Percentiles rank a stretch among this genome's conserved stretches.
Evolutionary conservation across 306 rosid species (phyloP).

Genomic region (Aeschynomene evenia): DNA sequence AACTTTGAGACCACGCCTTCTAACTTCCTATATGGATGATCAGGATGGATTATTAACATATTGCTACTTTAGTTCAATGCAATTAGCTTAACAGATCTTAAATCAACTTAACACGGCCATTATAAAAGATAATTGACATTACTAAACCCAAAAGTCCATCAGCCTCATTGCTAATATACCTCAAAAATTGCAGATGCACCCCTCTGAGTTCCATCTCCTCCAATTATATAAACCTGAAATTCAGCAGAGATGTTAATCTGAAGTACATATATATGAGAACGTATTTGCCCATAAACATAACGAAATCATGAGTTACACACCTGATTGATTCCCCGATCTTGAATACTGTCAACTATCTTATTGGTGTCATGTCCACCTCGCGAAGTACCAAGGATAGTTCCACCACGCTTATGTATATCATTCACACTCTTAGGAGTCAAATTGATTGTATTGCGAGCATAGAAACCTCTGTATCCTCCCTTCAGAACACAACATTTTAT

Average conservation of each 20-base stretch:
- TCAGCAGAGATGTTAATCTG: slow-evolving; percentile 18
- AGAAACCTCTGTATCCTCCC: slow-evolving; percentile 97
- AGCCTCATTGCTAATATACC: slow-evolving; percentile 46
- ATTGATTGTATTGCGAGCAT: slow-evolving; percentile 64
- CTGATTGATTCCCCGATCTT: slow-evolving; percentile 94
- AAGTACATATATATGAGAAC: neutral
- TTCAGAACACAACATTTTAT: slow-evolving; percentile 34
- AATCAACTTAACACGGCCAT: neutral
- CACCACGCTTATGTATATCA: slow-evolving; percentile 94
- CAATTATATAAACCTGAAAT: slow-evolving; percentile 90
- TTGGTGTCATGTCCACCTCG: slow-evolving; percentile 90
- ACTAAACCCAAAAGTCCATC: slow-evolving; percentile 7
- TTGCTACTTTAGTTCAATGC: neutral
- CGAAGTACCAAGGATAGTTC: slow-evolving; percentile 85
- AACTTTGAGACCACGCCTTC: slow-evolving; percentile 88
- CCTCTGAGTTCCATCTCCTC: slow-evolving; percentile 98
- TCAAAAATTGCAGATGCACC: slow-evolving; percentile 92
- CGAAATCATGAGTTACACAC: slow-evolving; percentile 27
- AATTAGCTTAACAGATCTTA: slow-evolving; percentile 9
- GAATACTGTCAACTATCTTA: slow-evolving; percentile 92
- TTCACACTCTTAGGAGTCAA: slow-evolving; percentile 79
- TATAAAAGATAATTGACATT: neutral
- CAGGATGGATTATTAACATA: slow-evolving; percentile 5
- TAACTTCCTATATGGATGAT: slow-evolving; percentile 67
- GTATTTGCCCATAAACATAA: neutral